Evolutionary conservation across 2,329 filamentous ascomycete genomes (phyloP).

Genomic region (Trichoderma sp.): DNA sequence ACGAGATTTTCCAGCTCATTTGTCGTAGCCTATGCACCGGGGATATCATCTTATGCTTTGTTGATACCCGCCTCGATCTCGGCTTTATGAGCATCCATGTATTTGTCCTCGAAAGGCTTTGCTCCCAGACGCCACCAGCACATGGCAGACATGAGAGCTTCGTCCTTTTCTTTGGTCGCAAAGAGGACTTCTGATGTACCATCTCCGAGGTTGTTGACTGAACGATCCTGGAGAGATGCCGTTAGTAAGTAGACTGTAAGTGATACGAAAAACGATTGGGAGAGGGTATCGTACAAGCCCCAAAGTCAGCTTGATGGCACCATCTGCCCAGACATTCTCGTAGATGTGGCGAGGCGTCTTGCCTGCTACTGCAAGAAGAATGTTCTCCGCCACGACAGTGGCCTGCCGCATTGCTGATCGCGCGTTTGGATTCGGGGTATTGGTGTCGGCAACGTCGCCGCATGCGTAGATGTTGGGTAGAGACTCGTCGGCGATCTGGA

Average conservation of each 20-base stretch:
- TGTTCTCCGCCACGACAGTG: slow-evolving; percentile 55
- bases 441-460: slow-evolving; percentile 63
- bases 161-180: slow-evolving; percentile 45
- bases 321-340: slow-evolving; percentile 50
- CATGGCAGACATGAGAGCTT: slow-evolving; percentile 48
- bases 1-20: background rate
- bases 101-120: slow-evolving; percentile 49
- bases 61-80: background rate
- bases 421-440: slow-evolving; percentile 53
- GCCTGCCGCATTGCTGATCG: slow-evolving; percentile 59
- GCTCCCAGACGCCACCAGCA: slow-evolving; percentile 49
- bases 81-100: slow-evolving; percentile 24
- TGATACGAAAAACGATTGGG: no score
- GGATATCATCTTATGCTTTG: background rate
- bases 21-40: no score
- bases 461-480: slow-evolving; percentile 60
- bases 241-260: background rate
- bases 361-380: slow-evolving; percentile 51
- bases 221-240: slow-evolving; percentile 44
- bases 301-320: slow-evolving; percentile 56
- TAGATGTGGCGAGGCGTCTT: slow-evolving; percentile 46
- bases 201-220: slow-evolving; percentile 48
- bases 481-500: slow-evolving; percentile 56
- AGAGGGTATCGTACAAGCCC: slow-evolving; percentile 47
- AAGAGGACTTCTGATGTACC: slow-evolving; percentile 49